phyloP scores from a whole-genome alignment of 2,329 filamentous ascomycete genomes.

The Stylonectria norvegica region DNA sequence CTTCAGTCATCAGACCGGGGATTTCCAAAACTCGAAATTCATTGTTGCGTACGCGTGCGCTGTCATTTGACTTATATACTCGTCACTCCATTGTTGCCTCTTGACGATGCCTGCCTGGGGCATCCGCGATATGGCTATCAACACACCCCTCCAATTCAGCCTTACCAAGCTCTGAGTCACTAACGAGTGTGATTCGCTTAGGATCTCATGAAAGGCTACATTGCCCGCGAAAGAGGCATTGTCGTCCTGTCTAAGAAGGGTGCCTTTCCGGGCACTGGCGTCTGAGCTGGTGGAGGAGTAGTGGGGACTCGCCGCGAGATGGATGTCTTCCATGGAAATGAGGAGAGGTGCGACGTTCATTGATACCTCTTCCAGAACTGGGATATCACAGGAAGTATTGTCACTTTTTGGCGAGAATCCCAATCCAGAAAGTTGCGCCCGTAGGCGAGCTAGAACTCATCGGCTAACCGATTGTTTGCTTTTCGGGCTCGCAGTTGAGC shows the following conservation, averaged over 20 bases:
- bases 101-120: conserved; percentile 19
- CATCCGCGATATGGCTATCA: conserved; percentile 16
- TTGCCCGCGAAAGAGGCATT: conserved; percentile 82
- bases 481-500: conserved; percentile 2
- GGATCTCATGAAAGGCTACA: conserved; percentile 98
- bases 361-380: conserved; percentile 4
- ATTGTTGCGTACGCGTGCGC: conserved; percentile 15
- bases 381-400: too few species aligned
- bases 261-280: conserved; percentile 87
- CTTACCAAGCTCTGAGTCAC: conserved; percentile 32
- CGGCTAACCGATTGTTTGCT: conserved; percentile 10
- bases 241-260: conserved; percentile 91
- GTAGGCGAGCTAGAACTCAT: too few species aligned
- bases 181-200: conserved; percentile 38
- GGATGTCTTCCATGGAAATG: conserved; percentile 3
- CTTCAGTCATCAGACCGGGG: conserved; percentile 1
- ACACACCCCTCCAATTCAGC: conserved; percentile 19
- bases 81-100: conserved; percentile 23
- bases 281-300: conserved; percentile 35
- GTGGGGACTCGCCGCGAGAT: conserved; percentile 6
- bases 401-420: too few species aligned
- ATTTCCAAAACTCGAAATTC: conserved; percentile 5
- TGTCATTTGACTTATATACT: conserved; percentile 26
- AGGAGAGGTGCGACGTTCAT: conserved; percentile 3
- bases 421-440: too few species aligned